phyloP scores from a whole-genome alignment of 1,284 basidiomycete species.

The Ganoderma boninense region DNA sequence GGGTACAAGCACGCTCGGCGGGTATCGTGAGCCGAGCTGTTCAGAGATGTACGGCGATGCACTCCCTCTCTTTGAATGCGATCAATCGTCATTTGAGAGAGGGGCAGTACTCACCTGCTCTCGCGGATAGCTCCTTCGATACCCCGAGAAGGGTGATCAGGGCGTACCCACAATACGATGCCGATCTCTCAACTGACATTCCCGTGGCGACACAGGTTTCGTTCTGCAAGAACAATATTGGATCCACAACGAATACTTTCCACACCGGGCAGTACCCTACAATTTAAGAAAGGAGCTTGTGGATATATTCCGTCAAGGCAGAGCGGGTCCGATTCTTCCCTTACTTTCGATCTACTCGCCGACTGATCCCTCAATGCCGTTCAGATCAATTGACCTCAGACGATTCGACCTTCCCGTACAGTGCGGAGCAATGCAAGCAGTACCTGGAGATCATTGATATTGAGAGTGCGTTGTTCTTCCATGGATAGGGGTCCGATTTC shows the following conservation, averaged over 20 bases:
- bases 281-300: constrained; percentile 27
- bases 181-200: not conserved
- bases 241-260: constrained; percentile 42
- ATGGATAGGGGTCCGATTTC: not conserved
- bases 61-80: not conserved
- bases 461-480: constrained; percentile 22
- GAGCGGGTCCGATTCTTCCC: constrained; percentile 30
- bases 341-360: too few relatives aligned
- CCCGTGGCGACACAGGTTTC: constrained; percentile 24
- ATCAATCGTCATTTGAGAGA: not conserved
- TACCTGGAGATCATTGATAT: constrained; percentile 33
- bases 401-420: constrained; percentile 39
- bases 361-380: not conserved
- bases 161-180: not conserved
- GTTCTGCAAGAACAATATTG: constrained; percentile 42
- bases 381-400: constrained; percentile 39
- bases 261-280: constrained; percentile 30
- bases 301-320: constrained; percentile 34
- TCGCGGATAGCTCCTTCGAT: not conserved
- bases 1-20: not conserved
- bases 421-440: constrained; percentile 34
- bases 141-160: not conserved
- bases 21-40: not conserved
- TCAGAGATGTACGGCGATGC: not conserved
- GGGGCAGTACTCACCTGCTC: not conserved